Evolutionary conservation across 2,329 filamentous ascomycete species (phyloP), one percentile per base, ranked within the genome.

Genomic region (Colletotrichum tanaceti): DNA sequence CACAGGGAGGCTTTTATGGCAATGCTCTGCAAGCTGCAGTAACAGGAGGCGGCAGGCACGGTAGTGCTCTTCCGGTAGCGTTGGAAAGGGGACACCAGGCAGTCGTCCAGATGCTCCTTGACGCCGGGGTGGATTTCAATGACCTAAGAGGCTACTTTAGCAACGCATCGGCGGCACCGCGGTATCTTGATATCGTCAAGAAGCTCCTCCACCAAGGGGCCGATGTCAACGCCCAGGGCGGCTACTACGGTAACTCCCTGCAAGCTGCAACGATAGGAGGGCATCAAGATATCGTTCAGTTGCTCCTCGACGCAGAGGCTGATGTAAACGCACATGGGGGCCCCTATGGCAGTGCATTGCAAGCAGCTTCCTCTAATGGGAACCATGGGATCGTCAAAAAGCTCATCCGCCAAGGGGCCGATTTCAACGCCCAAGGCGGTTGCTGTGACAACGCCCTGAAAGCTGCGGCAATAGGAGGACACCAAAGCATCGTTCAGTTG

Each of bases 1-100:
- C 50, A 1, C 6, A 7, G n/a, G 32, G n/a, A 5, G 13, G 50
- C 18, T 1, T 2, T 0, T 18, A 3, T 7, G 2, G 5, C 1
- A 38, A 13, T 35, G 32, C 50, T 6, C 32, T 52, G 1, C 24
- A 52, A 13, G 49, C 49, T 16, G 49, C 49, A n/a, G 24, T 16
- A 18, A 1, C 1, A 2, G 7, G 1, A n/a, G 49, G 49, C 16
- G 38, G 38, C 38, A 3, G 3, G 9, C 13, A 39, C 5, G 5
- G 2, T n/a, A 9, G 13, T 9, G 11, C 20, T 14, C 47, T 52
- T 10, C 7, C 20, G 2, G 2, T 16, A 18, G 39, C 59, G 1
- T 49, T 32, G 5, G 3, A 1, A 18, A 3, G 0, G 2, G 59
- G 24, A 11, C 22, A 54, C 1, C 24, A 2, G 2, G 39, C 53